Conservation (phyloP, 148 eudicot genomes). For the Dianthus caryophyllus region DNA sequence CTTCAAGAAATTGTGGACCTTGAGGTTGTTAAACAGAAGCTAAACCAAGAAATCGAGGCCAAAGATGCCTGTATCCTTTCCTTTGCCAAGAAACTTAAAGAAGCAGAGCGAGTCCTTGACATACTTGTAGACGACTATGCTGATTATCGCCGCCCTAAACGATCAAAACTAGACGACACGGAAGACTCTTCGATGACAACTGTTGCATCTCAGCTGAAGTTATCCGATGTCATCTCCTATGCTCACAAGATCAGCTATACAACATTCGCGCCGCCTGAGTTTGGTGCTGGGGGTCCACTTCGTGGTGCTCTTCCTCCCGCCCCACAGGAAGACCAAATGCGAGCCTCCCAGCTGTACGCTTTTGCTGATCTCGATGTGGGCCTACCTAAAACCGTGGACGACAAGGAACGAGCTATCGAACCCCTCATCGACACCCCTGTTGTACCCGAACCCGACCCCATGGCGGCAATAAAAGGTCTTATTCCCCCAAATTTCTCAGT, state of each 20-base stretch:
- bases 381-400: conserved; percentile 51
- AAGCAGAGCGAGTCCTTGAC: conserved; percentile 78
- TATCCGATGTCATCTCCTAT: conserved; percentile 71
- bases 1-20: conserved; percentile 95
- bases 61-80: conserved; percentile 61
- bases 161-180: conserved; percentile 46
- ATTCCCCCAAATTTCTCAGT: conserved; percentile 53
- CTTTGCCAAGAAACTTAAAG: conserved; percentile 83
- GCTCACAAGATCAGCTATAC: conserved; percentile 94
- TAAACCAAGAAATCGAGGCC: conserved; percentile 49
- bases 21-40: conserved; percentile 67
- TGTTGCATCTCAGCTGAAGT: conserved; percentile 58
- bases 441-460: conserved; percentile 28
- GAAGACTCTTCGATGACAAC: conserved; percentile 47
- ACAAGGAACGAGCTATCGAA: conserved; percentile 48
- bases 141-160: conserved; percentile 64
- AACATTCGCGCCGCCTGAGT: conserved; percentile 92
- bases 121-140: conserved; percentile 84
- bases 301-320: conserved; percentile 95
- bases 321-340: conserved; percentile 77
- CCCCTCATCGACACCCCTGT: conserved; percentile 46
- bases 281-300: conserved; percentile 78
- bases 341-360: conserved; percentile 53
- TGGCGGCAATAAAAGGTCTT: conserved; percentile 37
- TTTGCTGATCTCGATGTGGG: conserved; percentile 83